These are phyloP conservation scores for Trichopus zeylanicus DNA, from an alignment of 116 monocot genomes.

Conservation along the genomic window DNA sequence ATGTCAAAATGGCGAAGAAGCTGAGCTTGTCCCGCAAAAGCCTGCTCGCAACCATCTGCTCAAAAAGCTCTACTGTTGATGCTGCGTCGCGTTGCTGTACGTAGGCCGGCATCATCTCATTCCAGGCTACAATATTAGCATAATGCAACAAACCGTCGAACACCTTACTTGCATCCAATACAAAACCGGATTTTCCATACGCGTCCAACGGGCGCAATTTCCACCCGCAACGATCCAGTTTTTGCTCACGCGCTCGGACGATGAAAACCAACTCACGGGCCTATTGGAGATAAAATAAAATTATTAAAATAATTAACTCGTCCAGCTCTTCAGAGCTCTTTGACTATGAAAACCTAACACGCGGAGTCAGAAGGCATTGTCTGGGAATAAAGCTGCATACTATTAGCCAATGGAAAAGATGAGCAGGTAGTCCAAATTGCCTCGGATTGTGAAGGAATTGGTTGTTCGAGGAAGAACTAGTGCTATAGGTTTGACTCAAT, in stretches of 20 bases:
- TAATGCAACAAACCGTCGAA: constrained; percentile 18
- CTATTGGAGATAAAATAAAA: no score
- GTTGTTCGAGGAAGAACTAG: no score
- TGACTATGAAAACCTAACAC: no score
- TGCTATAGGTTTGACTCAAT: no score
- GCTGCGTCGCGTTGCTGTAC: constrained; percentile 50
- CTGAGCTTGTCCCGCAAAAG: constrained; percentile 28
- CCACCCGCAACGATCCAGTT: constrained; percentile 21
- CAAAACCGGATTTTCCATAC: constrained; percentile 49
- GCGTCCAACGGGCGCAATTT: constrained; percentile 43
- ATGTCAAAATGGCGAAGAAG: constrained; percentile 41
- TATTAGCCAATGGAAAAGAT: no score
- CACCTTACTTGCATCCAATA: constrained; percentile 23
- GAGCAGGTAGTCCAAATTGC: no score
- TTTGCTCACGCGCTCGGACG: no score
- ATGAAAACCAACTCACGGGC: constrained; percentile 41
- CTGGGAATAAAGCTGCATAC: no score
- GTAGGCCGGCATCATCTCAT: constrained; percentile 38
- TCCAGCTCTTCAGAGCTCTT: no score
- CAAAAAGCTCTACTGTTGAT: constrained; percentile 16
- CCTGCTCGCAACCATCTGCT: constrained; percentile 19
- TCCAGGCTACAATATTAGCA: constrained; percentile 38
- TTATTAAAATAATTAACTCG: no score
- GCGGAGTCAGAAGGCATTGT: no score
- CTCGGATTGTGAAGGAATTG: no score